Conservation (phyloP, 805 yeast species). For the Candida ortonii region DNA sequence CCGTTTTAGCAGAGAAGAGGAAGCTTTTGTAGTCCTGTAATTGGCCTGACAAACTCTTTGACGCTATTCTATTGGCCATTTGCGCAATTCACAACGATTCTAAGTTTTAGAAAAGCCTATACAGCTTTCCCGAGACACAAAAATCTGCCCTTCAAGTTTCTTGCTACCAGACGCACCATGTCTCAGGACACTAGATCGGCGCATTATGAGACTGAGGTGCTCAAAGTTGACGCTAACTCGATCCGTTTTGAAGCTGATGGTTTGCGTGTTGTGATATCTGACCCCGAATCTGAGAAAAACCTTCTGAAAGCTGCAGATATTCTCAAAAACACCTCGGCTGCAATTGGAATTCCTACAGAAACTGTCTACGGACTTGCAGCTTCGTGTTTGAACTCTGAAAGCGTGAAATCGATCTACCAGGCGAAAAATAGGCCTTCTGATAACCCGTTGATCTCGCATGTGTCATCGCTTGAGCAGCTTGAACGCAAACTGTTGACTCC, state of each 20-base stretch:
- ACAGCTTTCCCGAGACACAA: too few species aligned
- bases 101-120: too few species aligned
- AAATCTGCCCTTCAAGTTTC: too few species aligned
- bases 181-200: too few species aligned
- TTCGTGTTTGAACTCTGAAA: conserved; percentile 67
- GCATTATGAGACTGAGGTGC: conserved; percentile 39
- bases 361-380: conserved; percentile 97
- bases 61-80: too few species aligned
- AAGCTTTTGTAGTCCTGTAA: too few species aligned
- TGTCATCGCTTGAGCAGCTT: conserved; percentile 74
- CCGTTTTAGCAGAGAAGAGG: too few species aligned
- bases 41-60: too few species aligned
- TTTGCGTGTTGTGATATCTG: conserved; percentile 38
- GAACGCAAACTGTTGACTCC: conserved; percentile 50
- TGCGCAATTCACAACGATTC: too few species aligned
- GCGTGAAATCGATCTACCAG: conserved; percentile 71
- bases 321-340: conserved; percentile 48
- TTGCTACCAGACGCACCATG: too few species aligned
- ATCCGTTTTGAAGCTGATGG: conserved; percentile 48
- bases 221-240: conserved; percentile 52
- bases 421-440: conserved; percentile 96
- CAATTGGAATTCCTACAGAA: conserved; percentile 94
- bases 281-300: conserved; percentile 48
- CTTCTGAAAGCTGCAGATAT: conserved; percentile 58
- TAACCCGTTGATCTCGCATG: conserved; percentile 89